Base-by-base conservation (phyloP, 106 monocot genomes). In the Dioscorea alata region DNA sequence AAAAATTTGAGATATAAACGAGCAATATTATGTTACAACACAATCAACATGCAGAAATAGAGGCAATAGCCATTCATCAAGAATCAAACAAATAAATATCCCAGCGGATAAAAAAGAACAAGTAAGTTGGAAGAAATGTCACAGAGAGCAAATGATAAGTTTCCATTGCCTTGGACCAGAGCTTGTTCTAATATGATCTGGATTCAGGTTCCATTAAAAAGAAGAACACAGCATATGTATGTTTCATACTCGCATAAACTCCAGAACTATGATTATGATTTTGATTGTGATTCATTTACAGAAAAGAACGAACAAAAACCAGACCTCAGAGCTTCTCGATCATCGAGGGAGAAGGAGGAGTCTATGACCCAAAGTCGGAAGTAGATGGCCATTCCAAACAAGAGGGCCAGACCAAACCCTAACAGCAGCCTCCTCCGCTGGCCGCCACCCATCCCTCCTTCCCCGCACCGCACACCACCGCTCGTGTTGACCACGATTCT, bases 331-430 rank as follows among this genome's bases (percentile, higher is more conserved):
- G 53, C 69, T 58, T 89, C 89, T 32, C 82, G 64, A 32, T 85
- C 89, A 57, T 89, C 83, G 28, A 61, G 63, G 49, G 84, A 58
- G 69, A 78, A 84, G 20, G 82, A 74, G 57, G 69, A 33, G 65
- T 82, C 85, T 24, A 77, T 76, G 50, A 80, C 52, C 85, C 89
- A 85, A 32, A 85, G 59, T 34, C 89, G 82, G 65, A 89, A 52
- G 65, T 89, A 89, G 63, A 89, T 71, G 60, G 69, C 82, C 57
- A 73, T 58, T 23, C 89, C 89, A 12, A 89, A 35, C 35, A 85
- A 52, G 57, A 89, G 63, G 14, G 85, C 89, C 48, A 83, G 24
- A 16, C 53, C 66, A 57, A 89, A 85, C 16, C 79, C 82, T 16
- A 85, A n/a, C 25, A 78, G 51, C 14, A 82, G 65, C 63, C 70